Percentiles rank a stretch among this genome's conserved stretches.
Conservation (phyloP, 2,329 filamentous ascomycete genomes). For the Tolypocladium album region DNA sequence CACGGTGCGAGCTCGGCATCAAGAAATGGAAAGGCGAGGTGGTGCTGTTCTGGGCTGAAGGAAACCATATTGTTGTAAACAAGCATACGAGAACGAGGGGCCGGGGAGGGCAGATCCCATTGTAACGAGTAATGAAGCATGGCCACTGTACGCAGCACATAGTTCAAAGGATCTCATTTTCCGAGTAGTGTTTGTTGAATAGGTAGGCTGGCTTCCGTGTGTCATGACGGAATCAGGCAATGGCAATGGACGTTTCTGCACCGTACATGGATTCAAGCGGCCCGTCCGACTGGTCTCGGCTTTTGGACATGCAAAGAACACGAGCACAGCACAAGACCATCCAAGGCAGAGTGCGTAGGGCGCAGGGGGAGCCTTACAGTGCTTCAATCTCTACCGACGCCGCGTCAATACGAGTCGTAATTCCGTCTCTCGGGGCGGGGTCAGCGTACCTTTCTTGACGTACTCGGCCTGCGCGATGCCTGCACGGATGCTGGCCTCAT, state of each 20-base stretch:
- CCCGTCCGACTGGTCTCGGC: not conserved
- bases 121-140: not conserved
- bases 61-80: not conserved
- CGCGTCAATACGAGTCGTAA: not conserved
- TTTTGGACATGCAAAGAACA: not conserved
- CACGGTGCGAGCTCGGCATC: not conserved
- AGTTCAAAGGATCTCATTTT: not conserved
- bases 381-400: conserved; percentile 70
- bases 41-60: too few relatives aligned
- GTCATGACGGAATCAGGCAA: not conserved
- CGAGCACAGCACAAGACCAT: not conserved
- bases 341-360: not conserved
- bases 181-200: not conserved
- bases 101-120: not conserved
- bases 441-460: conserved; percentile 71
- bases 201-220: not conserved
- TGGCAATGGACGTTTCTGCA: not conserved
- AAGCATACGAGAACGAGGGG: not conserved
- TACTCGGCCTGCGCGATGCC: conserved; percentile 73
- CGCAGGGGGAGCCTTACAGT: conserved; percentile 49
- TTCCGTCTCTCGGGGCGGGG: not conserved
- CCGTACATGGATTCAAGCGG: not conserved
- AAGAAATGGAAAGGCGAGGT: not conserved
- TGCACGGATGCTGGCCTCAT: conserved; percentile 64
- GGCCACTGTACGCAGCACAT: not conserved